Evolutionary conservation across 2,329 filamentous ascomycete species (phyloP), one percentile per base, ranked within the genome.

Genomic region (Claviceps monticola): DNA sequence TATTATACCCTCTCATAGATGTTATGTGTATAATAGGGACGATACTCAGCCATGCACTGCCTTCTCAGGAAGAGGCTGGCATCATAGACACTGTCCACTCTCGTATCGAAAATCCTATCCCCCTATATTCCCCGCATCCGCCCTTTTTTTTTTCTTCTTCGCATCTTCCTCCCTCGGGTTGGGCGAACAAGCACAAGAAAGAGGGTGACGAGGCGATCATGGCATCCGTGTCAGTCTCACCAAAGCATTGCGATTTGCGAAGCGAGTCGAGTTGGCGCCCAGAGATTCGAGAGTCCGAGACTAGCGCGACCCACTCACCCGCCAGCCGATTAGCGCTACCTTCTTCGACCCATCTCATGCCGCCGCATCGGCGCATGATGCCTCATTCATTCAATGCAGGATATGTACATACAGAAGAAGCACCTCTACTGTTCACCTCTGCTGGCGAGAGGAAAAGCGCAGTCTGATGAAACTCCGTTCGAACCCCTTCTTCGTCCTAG

Each of bases 371-470:
- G 29, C 29, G 29, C 9, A 34, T 34, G 29, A 34, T 34, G 29
- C 19, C 19, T 14, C 42, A 19, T 23, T 43, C 19, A 43, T 43
- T 21, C 42, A 14, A 43, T 23, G 42, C 19, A 23, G 5, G 19
- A 23, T 43, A 42, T 42, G 17, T n/a, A 42, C 42, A 5, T 44
- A 11, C 29, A 34, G 29, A 11, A 34, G 29, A 34, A 3, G 29
- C 29, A 34, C 39, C n/a, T 17, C 39, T 42, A 7, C 39, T 17
- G 7, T 11, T 42, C 37, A 16, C 14, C 42, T 54, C 52, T 51
- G 52, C 52, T 54, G 52, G 52, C 16, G 45, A 44, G 49, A 49
- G 52, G 46, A 19, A 46, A n/a, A n/a, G 29, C 6, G 8, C 5
- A 17, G 13, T 5, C 16, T 8, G 19, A n/a, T 36, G 36, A n/a